Evolutionary conservation across 1,284 basidiomycete species (phyloP), one percentile per base, ranked within the genome.

Genomic region (Blastosporella zonata): DNA sequence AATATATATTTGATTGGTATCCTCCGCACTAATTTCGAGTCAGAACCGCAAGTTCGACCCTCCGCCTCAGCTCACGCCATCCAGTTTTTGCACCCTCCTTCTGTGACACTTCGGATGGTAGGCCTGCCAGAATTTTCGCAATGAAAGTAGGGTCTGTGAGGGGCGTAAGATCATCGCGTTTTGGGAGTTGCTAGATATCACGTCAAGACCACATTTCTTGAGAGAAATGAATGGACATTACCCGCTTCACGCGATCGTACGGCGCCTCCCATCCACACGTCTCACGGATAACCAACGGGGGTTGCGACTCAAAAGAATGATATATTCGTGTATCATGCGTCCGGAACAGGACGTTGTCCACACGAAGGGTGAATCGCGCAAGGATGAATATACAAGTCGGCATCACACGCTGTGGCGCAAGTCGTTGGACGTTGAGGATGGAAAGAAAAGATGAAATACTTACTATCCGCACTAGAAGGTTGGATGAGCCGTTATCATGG

Each of bases 311-410:
- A 57, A 98, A 94, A 1, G 87, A 84, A 63, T 95, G 90, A 62
- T 92, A 99, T 54, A 97, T 72, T 33, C 97, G 78, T 0, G 94
- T 95, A 60, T 99, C 97, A 59, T 83, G 87, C 31, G 86, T 81
- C 34, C 97, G 79, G 71, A 99, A 99, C 34, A 98, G 79, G 35
- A 99, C 97, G 49, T 90, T 82, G 66, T 99, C 97, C 40, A 99
- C 94, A 17, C 97, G 82, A 3, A 99, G 75, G n/a, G 91, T 93
- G 66, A 97, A 93, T 6, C 97, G 81, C 1, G 86, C 79, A 7
- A 99, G 81, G 54, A 98, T 82, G 67, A 98, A 96, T 57, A 97
- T 78, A 43, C 89, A 96, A n/a, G 86, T 87, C 0, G 96, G 94
- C 95, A 99, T 99, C 39, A 99, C 94, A 48, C 97, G 86, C 93